Conservation (phyloP, 2,329 filamentous ascomycete species). For the Ambrosiella beaveri region DNA sequence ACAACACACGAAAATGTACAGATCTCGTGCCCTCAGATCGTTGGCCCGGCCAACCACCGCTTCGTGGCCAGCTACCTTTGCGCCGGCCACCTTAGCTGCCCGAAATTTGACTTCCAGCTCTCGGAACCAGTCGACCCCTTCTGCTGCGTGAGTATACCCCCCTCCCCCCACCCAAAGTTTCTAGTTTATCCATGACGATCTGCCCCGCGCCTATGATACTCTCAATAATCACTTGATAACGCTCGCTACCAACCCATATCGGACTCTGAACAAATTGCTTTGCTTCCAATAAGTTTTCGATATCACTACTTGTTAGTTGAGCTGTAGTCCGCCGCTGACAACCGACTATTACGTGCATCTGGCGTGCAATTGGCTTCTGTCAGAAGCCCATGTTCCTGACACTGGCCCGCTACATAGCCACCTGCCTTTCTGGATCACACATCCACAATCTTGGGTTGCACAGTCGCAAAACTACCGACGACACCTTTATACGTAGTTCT, state of each 20-base stretch:
- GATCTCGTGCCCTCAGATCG: conserved; percentile 12
- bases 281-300: not conserved
- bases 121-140: conserved; percentile 15
- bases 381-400: not conserved
- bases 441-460: not conserved
- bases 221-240: not conserved
- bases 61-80: conserved; percentile 9
- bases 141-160: not conserved
- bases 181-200: conserved; percentile 15
- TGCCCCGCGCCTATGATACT: not conserved
- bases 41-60: conserved; percentile 9
- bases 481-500: too few species aligned
- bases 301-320: not conserved
- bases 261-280: not conserved
- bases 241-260: too few species aligned
- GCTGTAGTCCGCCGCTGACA: not conserved
- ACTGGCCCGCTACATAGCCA: conserved; percentile 2
- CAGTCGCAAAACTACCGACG: too few species aligned
- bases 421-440: conserved; percentile 3
- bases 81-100: conserved; percentile 13
- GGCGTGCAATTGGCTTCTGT: not conserved
- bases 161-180: conserved; percentile 16
- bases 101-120: conserved; percentile 8
- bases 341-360: too few species aligned
- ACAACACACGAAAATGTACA: conserved; percentile 8